Percentiles rank a stretch among this genome's conserved stretches.
These are phyloP conservation scores for Salix viminalis DNA, from an alignment of 345 rosid genomes.

Conservation along the genomic window DNA sequence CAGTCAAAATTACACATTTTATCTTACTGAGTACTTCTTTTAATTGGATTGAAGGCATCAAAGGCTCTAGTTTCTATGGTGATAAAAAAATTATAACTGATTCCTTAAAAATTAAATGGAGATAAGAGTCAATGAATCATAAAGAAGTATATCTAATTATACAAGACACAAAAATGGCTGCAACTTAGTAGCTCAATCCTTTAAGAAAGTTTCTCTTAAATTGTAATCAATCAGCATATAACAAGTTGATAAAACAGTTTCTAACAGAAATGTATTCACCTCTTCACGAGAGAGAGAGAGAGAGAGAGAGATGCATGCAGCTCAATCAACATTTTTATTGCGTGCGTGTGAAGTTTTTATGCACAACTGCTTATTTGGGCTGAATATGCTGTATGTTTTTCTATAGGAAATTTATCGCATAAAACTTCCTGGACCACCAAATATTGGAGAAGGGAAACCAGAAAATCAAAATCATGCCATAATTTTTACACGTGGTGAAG, in stretches of 20 bases:
- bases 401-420: slow-evolving; percentile 77
- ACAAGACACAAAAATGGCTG: not conserved
- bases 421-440: slow-evolving; percentile 93
- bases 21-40: not conserved
- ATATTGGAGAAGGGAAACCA: slow-evolving; percentile 96
- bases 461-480: slow-evolving; percentile 96
- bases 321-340: not conserved
- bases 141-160: no score
- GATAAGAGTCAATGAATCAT: no score
- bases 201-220: not conserved
- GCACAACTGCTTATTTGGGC: not conserved
- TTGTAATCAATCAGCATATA: not conserved
- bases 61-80: not conserved
- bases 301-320: no score
- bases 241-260: not conserved
- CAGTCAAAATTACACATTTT: not conserved
- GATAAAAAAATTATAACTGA: no score
- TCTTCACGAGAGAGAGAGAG: no score
- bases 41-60: not conserved
- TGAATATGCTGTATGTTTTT: slow-evolving; percentile 1
- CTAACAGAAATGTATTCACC: not conserved
- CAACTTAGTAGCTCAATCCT: not conserved
- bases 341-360: not conserved
- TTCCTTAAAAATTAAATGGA: no score
- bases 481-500: slow-evolving; percentile 92